Conservation (phyloP, 2,329 filamentous ascomycete species). For the Talaromyces marneffei region DNA sequence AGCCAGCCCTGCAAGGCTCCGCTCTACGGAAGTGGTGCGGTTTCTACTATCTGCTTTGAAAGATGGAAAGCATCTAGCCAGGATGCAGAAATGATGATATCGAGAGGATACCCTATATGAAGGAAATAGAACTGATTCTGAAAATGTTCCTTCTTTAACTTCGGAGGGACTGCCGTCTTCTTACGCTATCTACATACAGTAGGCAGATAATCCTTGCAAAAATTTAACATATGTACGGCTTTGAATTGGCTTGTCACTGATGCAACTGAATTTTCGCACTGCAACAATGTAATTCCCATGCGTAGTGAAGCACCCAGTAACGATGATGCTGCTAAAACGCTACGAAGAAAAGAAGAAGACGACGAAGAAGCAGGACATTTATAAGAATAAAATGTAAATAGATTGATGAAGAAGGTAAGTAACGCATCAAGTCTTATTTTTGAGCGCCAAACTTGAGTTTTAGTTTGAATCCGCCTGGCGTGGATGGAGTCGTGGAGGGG, state of each 20-base stretch:
- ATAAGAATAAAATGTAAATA: not conserved
- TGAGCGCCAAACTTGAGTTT: constrained; percentile 37
- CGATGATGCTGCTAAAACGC: not conserved
- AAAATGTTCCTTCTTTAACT: not conserved
- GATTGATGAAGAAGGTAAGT: not conserved
- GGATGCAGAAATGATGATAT: not conserved
- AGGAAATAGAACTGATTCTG: not conserved
- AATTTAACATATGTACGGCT: not conserved
- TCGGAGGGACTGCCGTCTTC: too few relatives aligned
- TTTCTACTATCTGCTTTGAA: not conserved
- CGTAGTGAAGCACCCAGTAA: too few relatives aligned
- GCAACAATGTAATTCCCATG: not conserved
- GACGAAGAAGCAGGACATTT: not conserved
- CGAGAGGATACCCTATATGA: not conserved
- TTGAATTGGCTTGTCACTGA: not conserved
- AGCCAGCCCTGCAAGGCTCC: not conserved
- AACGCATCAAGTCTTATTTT: constrained; percentile 20
- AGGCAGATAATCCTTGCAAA: not conserved
- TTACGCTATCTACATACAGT: too few relatives aligned
- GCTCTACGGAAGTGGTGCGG: not conserved
- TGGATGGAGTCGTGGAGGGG: constrained; percentile 25
- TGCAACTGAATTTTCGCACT: not conserved
- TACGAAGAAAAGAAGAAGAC: not conserved
- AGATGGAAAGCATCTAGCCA: not conserved
- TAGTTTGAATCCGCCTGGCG: constrained; percentile 36